A percentile compares a stretch with the other conserved stretches of the same genome.
These are phyloP conservation scores for Macrocystidia cucumis DNA, from an alignment of 1,284 basidiomycete genomes.

Conservation along the genomic window DNA sequence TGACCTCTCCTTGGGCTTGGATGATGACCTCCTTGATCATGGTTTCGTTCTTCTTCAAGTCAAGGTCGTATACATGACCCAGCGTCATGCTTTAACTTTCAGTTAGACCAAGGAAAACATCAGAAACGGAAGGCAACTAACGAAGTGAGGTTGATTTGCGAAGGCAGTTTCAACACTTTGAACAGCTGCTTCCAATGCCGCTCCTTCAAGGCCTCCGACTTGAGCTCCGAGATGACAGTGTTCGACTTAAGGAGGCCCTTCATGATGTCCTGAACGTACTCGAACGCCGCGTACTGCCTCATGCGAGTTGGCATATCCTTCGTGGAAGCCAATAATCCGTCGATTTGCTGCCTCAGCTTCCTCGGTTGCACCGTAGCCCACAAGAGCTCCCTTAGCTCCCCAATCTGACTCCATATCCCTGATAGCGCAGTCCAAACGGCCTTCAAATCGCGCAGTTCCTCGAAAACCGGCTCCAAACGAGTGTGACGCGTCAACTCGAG, in stretches of 20 bases:
- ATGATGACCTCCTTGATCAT: slow-evolving; percentile 92
- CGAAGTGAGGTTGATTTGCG: slow-evolving; percentile 62
- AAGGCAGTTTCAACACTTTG: slow-evolving; percentile 75
- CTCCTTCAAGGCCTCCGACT: slow-evolving; percentile 96
- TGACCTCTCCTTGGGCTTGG: slow-evolving; percentile 96
- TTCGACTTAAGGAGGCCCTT: slow-evolving; percentile 87
- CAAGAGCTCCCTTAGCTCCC: slow-evolving; percentile 80
- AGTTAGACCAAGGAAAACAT: slow-evolving; percentile 1
- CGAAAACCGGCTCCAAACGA: slow-evolving; percentile 87
- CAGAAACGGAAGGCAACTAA: slow-evolving; percentile 27
- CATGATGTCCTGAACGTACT: slow-evolving; percentile 93
- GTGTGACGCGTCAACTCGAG: slow-evolving; percentile 89
- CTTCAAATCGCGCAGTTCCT: slow-evolving; percentile 94
- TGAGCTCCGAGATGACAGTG: slow-evolving; percentile 83
- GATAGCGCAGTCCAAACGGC: slow-evolving; percentile 98
- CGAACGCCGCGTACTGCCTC: slow-evolving; percentile 98
- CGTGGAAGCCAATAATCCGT: slow-evolving; percentile 81
- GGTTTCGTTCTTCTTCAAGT: slow-evolving; percentile 88
- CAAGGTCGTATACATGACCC: slow-evolving; percentile 95
- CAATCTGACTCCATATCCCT: slow-evolving; percentile 93
- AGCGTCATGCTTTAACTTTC: slow-evolving; percentile 72
- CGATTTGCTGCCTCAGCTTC: slow-evolving; percentile 92
- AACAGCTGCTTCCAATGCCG: slow-evolving; percentile 98
- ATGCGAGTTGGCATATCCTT: slow-evolving; percentile 99
- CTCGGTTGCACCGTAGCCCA: slow-evolving; percentile 95